These are phyloP conservation scores for Posidonia oceanica DNA, from an alignment of 116 monocot genomes.

Conservation along the genomic window DNA sequence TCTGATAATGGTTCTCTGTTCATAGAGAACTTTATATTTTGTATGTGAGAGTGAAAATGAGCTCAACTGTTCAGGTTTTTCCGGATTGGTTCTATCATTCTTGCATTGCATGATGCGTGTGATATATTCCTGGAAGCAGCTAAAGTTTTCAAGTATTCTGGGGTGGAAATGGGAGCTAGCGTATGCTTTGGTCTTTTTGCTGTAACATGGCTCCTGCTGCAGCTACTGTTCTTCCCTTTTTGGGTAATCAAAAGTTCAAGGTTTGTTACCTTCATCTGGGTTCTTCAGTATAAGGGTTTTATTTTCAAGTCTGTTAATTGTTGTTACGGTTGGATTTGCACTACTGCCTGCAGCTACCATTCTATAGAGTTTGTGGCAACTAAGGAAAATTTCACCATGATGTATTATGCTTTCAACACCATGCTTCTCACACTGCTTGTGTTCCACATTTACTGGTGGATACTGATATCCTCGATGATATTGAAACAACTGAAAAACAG, in stretches of 20 bases:
- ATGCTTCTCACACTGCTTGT: constrained; percentile 75
- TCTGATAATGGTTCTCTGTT: not conserved
- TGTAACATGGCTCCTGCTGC: constrained; percentile 65
- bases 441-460: constrained; percentile 97
- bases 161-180: constrained; percentile 73
- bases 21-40: not conserved
- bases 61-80: constrained; percentile 51
- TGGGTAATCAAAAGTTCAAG: constrained; percentile 83
- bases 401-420: constrained; percentile 84
- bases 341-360: constrained; percentile 58
- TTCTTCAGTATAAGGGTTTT: not conserved
- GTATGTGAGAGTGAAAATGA: not conserved
- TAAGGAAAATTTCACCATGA: constrained; percentile 21
- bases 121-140: constrained; percentile 88
- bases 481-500: constrained; percentile 58
- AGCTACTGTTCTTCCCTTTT: constrained; percentile 78
- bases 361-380: constrained; percentile 25
- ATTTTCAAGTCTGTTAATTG: not conserved
- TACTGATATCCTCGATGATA: constrained; percentile 86
- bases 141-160: constrained; percentile 90
- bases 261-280: constrained; percentile 14
- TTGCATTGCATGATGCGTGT: constrained; percentile 82
- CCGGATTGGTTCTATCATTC: constrained; percentile 70
- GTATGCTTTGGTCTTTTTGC: constrained; percentile 81
- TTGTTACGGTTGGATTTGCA: constrained; percentile 3